phyloP scores from a whole-genome alignment of 352 stramenopile genomes.

The Albugo candida region DNA sequence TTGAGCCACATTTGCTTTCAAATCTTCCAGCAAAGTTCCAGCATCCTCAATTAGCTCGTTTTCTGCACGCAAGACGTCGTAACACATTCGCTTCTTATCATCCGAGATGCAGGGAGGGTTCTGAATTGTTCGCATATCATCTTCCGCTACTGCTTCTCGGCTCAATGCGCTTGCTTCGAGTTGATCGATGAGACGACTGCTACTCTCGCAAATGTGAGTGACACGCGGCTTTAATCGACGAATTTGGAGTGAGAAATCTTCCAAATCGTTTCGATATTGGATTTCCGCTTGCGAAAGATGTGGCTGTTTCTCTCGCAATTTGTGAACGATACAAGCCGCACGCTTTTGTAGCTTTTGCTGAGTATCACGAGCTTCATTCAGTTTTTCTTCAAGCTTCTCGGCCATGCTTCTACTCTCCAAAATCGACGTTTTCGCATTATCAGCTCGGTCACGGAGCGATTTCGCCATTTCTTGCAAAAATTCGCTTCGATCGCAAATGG shows the following conservation, averaged over 20 bases:
- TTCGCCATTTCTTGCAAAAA: slow-evolving; percentile 41
- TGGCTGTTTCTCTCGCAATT: slow-evolving; percentile 66
- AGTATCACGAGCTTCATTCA: slow-evolving; percentile 32
- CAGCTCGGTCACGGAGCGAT: slow-evolving; percentile 23
- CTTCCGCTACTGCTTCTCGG: background rate
- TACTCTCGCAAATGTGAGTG: slow-evolving; percentile 42
- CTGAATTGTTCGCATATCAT: slow-evolving; percentile 1
- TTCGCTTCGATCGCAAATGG: slow-evolving; percentile 34
- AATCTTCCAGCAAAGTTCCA: slow-evolving; percentile 43
- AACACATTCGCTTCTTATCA: slow-evolving; percentile 70
- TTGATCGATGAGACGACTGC: slow-evolving; percentile 30
- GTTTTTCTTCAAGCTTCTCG: slow-evolving; percentile 25
- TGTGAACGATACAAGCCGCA: slow-evolving; percentile 51
- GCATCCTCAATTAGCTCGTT: slow-evolving; percentile 66
- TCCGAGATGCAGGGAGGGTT: slow-evolving; percentile 16
- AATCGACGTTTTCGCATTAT: slow-evolving; percentile 18
- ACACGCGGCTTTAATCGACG: slow-evolving; percentile 53
- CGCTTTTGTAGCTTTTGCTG: slow-evolving; percentile 60
- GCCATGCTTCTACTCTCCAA: slow-evolving; percentile 15
- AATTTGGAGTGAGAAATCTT: slow-evolving; percentile 33
- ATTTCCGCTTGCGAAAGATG: slow-evolving; percentile 50
- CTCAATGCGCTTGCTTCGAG: slow-evolving; percentile 19
- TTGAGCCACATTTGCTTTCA: slow-evolving; percentile 30
- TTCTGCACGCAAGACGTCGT: slow-evolving; percentile 57
- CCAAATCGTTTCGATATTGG: slow-evolving; percentile 51